phyloP scores from a whole-genome alignment of 805 yeast genomes.

The Candida insectorum region DNA sequence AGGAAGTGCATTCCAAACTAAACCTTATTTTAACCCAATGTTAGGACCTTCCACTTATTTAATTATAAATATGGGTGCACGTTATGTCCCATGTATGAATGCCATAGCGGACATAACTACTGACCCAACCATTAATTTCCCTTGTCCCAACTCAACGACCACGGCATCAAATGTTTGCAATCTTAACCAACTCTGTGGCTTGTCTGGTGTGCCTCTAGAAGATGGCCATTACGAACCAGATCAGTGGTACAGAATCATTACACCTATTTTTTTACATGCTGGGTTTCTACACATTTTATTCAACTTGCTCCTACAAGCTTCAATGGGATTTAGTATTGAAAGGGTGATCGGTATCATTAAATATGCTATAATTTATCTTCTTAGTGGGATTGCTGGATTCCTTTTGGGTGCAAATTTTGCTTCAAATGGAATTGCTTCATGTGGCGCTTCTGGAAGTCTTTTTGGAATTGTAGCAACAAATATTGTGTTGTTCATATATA shows the following conservation, averaged over 20 bases:
- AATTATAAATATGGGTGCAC: conserved; percentile 65
- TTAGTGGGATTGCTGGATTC: conserved; percentile 65
- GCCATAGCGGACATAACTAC: conserved; percentile 48
- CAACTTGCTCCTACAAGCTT: conserved; percentile 57
- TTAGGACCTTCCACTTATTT: conserved; percentile 69
- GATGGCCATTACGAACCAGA: conserved; percentile 41
- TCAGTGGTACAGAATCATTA: conserved; percentile 68
- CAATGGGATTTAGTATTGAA: conserved; percentile 62
- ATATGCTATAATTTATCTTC: conserved; percentile 52
- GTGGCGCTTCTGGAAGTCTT: conserved; percentile 71
- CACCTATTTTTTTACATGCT: conserved; percentile 73
- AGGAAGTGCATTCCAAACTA: conserved; percentile 61
- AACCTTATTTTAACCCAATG: conserved; percentile 77
- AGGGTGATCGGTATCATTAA: conserved; percentile 51
- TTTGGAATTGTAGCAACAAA: conserved; percentile 69
- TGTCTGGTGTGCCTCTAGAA: conserved; percentile 42
- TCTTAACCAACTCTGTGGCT: conserved; percentile 58
- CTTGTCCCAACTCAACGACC: conserved; percentile 68
- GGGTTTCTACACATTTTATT: conserved; percentile 67
- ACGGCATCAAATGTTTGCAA: conserved; percentile 53
- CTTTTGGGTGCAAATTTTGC: conserved; percentile 67
- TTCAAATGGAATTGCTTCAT: conserved; percentile 61
- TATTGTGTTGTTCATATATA: conserved; percentile 49
- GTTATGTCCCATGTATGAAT: conserved; percentile 72
- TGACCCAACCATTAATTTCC: conserved; percentile 44